Evolutionary conservation across 371 early-diverging fungal genomes (phyloP).

Genomic region (Mortierella sp.): DNA sequence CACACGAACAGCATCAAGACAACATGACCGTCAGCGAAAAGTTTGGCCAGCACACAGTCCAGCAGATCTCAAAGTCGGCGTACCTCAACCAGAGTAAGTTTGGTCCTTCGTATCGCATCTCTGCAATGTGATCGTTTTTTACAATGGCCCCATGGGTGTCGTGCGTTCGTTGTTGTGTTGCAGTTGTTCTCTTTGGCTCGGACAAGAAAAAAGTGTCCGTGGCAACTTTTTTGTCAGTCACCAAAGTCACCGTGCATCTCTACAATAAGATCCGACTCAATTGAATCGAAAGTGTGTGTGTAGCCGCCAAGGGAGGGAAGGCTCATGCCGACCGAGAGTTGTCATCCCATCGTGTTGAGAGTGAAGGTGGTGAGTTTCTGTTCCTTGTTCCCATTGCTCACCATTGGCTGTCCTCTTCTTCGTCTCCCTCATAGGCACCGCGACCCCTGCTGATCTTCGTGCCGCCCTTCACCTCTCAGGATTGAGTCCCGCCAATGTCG

Average conservation of each 20-base stretch:
- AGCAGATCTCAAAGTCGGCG: slow-evolving; percentile 45
- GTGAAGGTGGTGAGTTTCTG: too few species aligned
- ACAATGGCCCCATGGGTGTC: background rate
- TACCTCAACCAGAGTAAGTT: slow-evolving; percentile 55
- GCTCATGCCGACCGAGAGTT: too few species aligned
- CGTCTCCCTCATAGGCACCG: slow-evolving; percentile 57
- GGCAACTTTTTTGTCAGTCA: background rate
- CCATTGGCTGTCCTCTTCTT: background rate
- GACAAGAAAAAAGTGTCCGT: too few species aligned
- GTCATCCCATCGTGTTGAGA: too few species aligned
- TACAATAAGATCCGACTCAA: background rate
- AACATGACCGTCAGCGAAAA: slow-evolving; percentile 46
- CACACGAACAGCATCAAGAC: slow-evolving; percentile 14
- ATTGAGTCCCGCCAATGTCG: slow-evolving; percentile 76
- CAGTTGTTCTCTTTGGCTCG: too few species aligned
- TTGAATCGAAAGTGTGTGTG: background rate
- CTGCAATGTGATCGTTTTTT: slow-evolving; percentile 1
- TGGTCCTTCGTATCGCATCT: background rate
- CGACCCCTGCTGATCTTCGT: slow-evolving; percentile 61
- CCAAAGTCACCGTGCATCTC: too few species aligned
- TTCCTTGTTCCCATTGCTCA: background rate
- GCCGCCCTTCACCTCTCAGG: slow-evolving; percentile 70
- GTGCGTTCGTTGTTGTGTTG: too few species aligned
- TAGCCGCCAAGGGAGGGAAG: background rate
- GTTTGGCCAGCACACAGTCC: slow-evolving; percentile 20